These are phyloP conservation scores for Striga asiatica DNA, from an alignment of 257 asterid species.

Conservation along the genomic window DNA sequence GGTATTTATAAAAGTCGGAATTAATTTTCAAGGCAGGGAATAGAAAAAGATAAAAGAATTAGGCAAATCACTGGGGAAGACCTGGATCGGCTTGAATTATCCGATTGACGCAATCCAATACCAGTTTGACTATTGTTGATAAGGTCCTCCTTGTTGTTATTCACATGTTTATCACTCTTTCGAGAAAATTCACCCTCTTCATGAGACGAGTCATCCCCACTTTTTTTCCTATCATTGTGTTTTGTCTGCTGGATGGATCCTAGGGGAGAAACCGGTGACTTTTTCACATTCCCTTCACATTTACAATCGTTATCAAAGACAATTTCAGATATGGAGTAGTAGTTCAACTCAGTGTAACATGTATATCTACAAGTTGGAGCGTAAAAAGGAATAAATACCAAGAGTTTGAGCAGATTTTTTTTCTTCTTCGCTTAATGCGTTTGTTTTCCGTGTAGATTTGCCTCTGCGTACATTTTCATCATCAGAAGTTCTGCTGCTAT, in stretches of 20 bases:
- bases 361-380: neutral
- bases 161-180: constrained; percentile 29
- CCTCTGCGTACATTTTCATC: constrained; percentile 34
- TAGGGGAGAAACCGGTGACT: constrained; percentile 17
- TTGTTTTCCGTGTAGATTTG: constrained; percentile 27
- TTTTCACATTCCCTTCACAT: constrained; percentile 30
- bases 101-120: constrained; percentile 14
- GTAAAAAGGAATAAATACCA: constrained; percentile 22
- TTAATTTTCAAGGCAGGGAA: neutral
- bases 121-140: constrained; percentile 22
- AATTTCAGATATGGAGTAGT: constrained; percentile 10
- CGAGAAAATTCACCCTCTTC: constrained; percentile 59
- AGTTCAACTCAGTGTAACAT: neutral
- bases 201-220: constrained; percentile 25
- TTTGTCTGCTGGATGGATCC: constrained; percentile 27
- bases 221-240: constrained; percentile 21
- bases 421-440: constrained; percentile 13
- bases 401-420: constrained; percentile 23
- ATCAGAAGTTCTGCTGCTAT: constrained; percentile 57
- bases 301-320: neutral
- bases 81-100: constrained; percentile 56
- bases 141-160: constrained; percentile 37
- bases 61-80: constrained; percentile 12
- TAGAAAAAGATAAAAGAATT: neutral
- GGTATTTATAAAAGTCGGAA: neutral